Conservation (phyloP, 2,329 filamentous ascomycete species). For the Arthroderma sp. region DNA sequence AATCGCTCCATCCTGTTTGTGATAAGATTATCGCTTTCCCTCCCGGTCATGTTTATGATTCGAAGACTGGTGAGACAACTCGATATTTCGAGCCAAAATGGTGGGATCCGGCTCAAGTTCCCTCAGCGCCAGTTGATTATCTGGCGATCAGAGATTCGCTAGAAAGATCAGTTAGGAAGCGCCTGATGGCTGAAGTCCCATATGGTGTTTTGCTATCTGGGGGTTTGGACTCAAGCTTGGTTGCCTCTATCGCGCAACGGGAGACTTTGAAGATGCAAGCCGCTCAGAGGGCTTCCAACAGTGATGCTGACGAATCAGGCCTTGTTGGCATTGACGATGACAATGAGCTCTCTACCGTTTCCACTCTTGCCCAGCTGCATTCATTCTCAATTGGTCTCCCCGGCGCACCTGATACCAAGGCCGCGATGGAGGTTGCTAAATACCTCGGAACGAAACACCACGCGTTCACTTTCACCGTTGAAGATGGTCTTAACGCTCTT, state of each 20-base stretch:
- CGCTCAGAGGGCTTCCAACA: slow-evolving; percentile 37
- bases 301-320: slow-evolving; percentile 28
- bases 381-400: slow-evolving; percentile 97
- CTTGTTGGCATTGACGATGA: slow-evolving; percentile 91
- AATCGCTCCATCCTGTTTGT: slow-evolving; percentile 83
- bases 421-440: slow-evolving; percentile 82
- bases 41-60: slow-evolving; percentile 92
- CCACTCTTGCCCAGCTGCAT: slow-evolving; percentile 87
- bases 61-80: slow-evolving; percentile 69
- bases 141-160: slow-evolving; percentile 68
- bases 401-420: slow-evolving; percentile 80
- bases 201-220: slow-evolving; percentile 93
- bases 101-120: slow-evolving; percentile 74
- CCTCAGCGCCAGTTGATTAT: slow-evolving; percentile 67
- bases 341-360: slow-evolving; percentile 76
- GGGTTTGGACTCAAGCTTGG: slow-evolving; percentile 87
- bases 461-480: slow-evolving; percentile 94
- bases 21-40: slow-evolving; percentile 92
- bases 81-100: slow-evolving; percentile 86
- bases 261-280: slow-evolving; percentile 68
- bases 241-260: slow-evolving; percentile 87
- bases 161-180: slow-evolving; percentile 86
- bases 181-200: slow-evolving; percentile 96
- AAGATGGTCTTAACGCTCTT: slow-evolving; percentile 91
- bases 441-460: slow-evolving; percentile 98